These are phyloP conservation scores for Zymoseptoria brevis DNA, from an alignment of 2,329 filamentous ascomycete genomes.

Conservation along the genomic window DNA sequence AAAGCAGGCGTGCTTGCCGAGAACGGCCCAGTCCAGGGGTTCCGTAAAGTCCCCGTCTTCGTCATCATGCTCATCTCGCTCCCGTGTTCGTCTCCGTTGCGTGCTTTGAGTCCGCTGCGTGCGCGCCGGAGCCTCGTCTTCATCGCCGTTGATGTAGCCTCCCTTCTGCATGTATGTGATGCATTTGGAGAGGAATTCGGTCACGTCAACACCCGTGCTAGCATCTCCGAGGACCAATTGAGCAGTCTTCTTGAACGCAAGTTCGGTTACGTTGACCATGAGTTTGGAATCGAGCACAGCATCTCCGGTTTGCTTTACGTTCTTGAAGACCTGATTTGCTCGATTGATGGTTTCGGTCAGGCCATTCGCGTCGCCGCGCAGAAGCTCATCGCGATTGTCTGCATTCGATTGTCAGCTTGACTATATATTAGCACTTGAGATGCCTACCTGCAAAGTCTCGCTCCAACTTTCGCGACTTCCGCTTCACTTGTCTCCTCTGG, in stretches of 20 bases:
- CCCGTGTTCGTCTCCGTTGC: conserved; percentile 15
- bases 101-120: conserved; percentile 9
- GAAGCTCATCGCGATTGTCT: conserved; percentile 65
- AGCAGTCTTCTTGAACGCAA: conserved; percentile 69
- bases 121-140: conserved; percentile 27
- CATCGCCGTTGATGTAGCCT: conserved; percentile 48
- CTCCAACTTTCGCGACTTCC: conserved; percentile 60
- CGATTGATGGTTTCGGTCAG: conserved; percentile 19
- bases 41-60: conserved; percentile 58
- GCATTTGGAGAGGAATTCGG: conserved; percentile 86
- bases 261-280: conserved; percentile 70
- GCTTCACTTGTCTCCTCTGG: conserved; percentile 63
- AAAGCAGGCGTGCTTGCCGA: conserved; percentile 70
- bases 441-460: conserved; percentile 50
- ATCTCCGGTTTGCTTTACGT: conserved; percentile 74
- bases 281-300: conserved; percentile 85
- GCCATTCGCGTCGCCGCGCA: conserved; percentile 54
- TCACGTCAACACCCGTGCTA: conserved; percentile 71
- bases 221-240: conserved; percentile 65
- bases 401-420: conserved; percentile 29
- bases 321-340: conserved; percentile 54
- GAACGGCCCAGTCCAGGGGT: conserved; percentile 74
- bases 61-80: conserved; percentile 12
- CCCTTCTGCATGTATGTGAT: conserved; percentile 72
- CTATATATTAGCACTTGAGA: not conserved